Conservation (phyloP, 805 yeast genomes). For the Candida ipomoeae region DNA sequence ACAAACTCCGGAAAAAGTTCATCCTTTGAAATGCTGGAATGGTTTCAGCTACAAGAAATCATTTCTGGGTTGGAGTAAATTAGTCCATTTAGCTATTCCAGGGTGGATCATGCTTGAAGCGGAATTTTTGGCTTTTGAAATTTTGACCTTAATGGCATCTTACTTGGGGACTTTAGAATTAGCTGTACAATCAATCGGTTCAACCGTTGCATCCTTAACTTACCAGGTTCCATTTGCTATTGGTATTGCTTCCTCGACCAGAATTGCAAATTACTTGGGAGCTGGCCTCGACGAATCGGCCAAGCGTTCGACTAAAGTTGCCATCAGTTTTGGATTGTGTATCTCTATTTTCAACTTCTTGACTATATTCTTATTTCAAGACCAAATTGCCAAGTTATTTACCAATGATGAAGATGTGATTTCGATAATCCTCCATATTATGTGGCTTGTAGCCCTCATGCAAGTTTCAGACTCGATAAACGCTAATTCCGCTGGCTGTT, state of each 20-base stretch:
- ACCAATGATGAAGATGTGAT: slow-evolving; percentile 60
- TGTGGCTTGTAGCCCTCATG: slow-evolving; percentile 64
- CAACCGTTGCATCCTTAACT: slow-evolving; percentile 40
- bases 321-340: slow-evolving; percentile 34
- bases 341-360: slow-evolving; percentile 32
- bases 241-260: slow-evolving; percentile 54
- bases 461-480: slow-evolving; percentile 67
- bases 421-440: slow-evolving; percentile 43
- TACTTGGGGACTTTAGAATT: slow-evolving; percentile 50
- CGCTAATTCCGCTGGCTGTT: slow-evolving; percentile 70
- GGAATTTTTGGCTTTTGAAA: slow-evolving; percentile 56
- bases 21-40: slow-evolving; percentile 48
- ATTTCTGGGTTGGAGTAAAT: slow-evolving; percentile 44
- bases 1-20: slow-evolving; percentile 44
- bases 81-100: slow-evolving; percentile 46
- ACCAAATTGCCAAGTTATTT: slow-evolving; percentile 42
- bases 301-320: slow-evolving; percentile 32
- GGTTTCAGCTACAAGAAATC: slow-evolving; percentile 39
- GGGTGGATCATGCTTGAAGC: slow-evolving; percentile 58
- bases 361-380: slow-evolving; percentile 29
- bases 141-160: slow-evolving; percentile 51
- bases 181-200: slow-evolving; percentile 50
- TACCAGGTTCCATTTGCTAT: slow-evolving; percentile 58
- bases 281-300: slow-evolving; percentile 39
- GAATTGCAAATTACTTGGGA: slow-evolving; percentile 55